Conservation (phyloP, 306 rosid genomes). For the Argentina anserina region DNA sequence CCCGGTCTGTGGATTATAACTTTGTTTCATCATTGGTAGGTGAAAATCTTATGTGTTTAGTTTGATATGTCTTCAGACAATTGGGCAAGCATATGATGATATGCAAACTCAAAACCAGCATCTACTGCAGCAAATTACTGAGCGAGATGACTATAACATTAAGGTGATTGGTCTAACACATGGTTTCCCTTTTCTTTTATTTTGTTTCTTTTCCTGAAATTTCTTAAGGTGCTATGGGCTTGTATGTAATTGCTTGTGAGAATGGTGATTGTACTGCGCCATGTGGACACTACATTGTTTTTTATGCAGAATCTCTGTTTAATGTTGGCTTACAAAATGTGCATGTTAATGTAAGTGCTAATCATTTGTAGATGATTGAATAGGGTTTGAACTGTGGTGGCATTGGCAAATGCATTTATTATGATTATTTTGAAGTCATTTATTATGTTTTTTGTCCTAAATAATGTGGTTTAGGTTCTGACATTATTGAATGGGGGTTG, state of each 20-base stretch:
- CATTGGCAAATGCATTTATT: too few species aligned
- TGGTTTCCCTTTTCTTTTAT: neutral
- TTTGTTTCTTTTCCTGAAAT: neutral
- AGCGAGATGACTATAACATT: conserved; percentile 95
- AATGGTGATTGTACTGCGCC: neutral
- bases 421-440: too few species aligned
- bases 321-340: neutral
- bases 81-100: conserved; percentile 96
- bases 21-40: conserved; percentile 13
- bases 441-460: too few species aligned
- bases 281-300: neutral
- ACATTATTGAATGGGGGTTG: too few species aligned
- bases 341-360: neutral
- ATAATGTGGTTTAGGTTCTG: too few species aligned
- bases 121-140: conserved; percentile 89
- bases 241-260: neutral
- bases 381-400: too few species aligned
- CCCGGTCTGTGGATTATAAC: conserved; percentile 17
- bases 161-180: conserved; percentile 48
- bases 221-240: neutral
- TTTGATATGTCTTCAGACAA: conserved; percentile 53
- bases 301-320: neutral
- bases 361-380: too few species aligned
- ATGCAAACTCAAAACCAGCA: conserved; percentile 99
- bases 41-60: conserved; percentile 13